Percentiles rank a stretch among this genome's conserved stretches.
These are phyloP conservation scores for Cenococcum geophilum DNA, from an alignment of 495 filamentous ascomycete genomes.

Conservation along the genomic window DNA sequence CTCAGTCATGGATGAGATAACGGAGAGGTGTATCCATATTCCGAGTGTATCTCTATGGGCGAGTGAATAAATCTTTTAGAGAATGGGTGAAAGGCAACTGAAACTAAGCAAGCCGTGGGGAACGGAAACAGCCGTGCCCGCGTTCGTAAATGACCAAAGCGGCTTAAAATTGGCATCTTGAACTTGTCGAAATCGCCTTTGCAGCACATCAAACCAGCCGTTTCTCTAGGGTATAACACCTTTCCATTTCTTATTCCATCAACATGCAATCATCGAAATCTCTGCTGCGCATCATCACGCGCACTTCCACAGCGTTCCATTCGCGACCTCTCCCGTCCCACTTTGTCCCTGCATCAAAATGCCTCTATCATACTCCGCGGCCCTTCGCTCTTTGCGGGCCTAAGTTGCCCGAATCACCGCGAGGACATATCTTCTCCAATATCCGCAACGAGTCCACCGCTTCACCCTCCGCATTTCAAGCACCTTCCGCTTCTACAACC, in stretches of 20 bases:
- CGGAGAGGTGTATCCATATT: background rate
- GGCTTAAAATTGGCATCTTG: background rate
- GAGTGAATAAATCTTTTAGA: background rate
- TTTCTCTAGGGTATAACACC: background rate
- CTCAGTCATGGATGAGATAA: background rate
- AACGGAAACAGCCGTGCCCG: background rate
- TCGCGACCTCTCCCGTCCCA: slow-evolving; percentile 6
- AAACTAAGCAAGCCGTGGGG: background rate
- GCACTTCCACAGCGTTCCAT: slow-evolving; percentile 4
- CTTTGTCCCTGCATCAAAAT: slow-evolving; percentile 12
- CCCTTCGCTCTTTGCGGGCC: slow-evolving; percentile 9
- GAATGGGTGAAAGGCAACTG: background rate
- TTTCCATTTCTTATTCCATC: background rate
- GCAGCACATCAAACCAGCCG: background rate
- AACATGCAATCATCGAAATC: slow-evolving; percentile 14
- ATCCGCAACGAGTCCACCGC: slow-evolving; percentile 16
- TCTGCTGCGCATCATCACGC: slow-evolving; percentile 16
- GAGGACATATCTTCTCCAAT: background rate
- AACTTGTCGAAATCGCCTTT: background rate
- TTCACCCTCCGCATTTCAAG: slow-evolving; percentile 6
- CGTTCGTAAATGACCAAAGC: slow-evolving; percentile 1
- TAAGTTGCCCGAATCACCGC: background rate
- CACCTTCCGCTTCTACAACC: slow-evolving; percentile 9
- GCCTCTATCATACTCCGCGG: slow-evolving; percentile 21
- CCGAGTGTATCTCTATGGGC: too few relatives aligned